Evolutionary conservation across 176 grass and related monocot species (phyloP).

Genomic region (Olyra latifolia): DNA sequence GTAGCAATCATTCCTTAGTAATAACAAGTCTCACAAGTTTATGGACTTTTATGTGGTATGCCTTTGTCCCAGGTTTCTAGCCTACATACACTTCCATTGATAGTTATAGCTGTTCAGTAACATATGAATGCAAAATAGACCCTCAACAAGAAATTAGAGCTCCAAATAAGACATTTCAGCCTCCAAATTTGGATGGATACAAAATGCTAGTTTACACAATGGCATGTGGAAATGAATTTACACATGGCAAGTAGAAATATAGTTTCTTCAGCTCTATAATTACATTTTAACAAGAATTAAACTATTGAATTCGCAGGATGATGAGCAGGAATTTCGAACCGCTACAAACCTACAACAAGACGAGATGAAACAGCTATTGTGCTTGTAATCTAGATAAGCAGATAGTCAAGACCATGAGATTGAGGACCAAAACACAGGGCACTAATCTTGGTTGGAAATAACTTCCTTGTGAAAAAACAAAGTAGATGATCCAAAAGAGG

Average conservation of each 20-base stretch:
- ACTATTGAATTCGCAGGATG: not conserved
- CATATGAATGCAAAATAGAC: not conserved
- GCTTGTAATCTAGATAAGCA: not conserved
- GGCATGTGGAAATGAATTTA: slow-evolving; percentile 14
- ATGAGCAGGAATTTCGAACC: not conserved
- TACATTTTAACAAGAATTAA: not conserved
- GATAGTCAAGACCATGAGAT: not conserved
- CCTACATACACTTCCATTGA: not conserved
- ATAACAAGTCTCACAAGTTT: not conserved
- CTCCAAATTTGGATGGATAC: not conserved
- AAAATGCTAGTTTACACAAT: no score
- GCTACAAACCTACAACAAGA: not conserved
- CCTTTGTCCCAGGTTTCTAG: not conserved
- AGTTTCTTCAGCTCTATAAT: not conserved
- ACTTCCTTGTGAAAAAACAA: not conserved
- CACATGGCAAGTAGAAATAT: not conserved
- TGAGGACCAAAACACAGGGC: not conserved
- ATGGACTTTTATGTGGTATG: not conserved
- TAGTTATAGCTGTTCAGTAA: not conserved
- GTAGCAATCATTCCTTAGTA: not conserved
- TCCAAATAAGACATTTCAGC: not conserved
- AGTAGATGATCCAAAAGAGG: not conserved
- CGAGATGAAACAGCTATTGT: not conserved
- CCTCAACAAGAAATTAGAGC: not conserved
- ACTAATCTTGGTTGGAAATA: not conserved